Base-by-base conservation (phyloP, 1,139 yeast species). In the Candida sp. region DNA sequence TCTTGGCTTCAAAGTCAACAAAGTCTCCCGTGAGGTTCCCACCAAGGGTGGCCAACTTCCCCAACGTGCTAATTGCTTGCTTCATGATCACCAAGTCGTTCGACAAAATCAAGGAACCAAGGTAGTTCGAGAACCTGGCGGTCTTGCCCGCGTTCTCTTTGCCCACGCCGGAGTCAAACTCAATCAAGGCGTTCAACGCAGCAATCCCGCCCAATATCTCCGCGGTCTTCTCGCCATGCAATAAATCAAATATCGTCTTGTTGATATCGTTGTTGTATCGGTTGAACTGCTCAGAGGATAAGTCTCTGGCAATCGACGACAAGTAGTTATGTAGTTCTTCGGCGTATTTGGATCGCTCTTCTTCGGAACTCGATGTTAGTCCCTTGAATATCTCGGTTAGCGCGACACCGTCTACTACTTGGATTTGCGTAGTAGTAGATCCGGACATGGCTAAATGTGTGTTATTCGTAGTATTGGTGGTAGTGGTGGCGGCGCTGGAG, bases 161-260 rank as follows among this genome's bases (percentile, higher is more conserved):
- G 3, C 81, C 77, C 7, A 79, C 75, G 1, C 84, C 81, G 7
- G 82, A 71, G 63, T 90, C 94, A 61, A 88, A 88, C 57, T 87
- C 92, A 50, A 94, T 90, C 57, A 94, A 78, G 11, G 96, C 85
- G 68, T 91, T 96, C 54, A 94, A 87, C 7, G 98, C 98, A 12
- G 91, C 83, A 38, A 93, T 88, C 35, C 98, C 98, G 8, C 98
- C 98, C 39, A 93, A 78, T 56, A 90, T 86, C 57, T 88, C 92
- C 32, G 79, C 71, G 1, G 86, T 73, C 58, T 88, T 94, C 9
- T 85, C 81, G 8, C 94, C 85, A 59, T 91, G 92, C 47, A 92
- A 81, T 49, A 92, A 77, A 64, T 90, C 97, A 67, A 91, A 93
- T 31, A 94, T 90, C 54, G 89, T 84, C 64, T 91, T 90, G 72